phyloP scores from a whole-genome alignment of 192 early-diverging fungal species.

The Entomortierella beljakovae region DNA sequence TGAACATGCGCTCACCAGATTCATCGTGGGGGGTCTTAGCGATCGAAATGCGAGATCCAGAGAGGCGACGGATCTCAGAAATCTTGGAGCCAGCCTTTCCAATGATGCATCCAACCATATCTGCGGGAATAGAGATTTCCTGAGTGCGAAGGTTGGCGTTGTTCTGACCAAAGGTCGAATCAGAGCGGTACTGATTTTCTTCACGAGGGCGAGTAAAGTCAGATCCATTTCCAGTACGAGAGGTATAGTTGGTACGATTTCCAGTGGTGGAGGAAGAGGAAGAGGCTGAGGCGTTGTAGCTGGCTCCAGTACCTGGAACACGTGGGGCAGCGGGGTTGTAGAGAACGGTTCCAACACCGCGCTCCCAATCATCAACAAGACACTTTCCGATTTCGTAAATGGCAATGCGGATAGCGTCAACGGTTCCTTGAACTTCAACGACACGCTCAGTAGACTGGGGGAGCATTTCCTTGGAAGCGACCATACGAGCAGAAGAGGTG shows the following conservation, averaged over 20 bases:
- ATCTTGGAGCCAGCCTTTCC: constrained; percentile 91
- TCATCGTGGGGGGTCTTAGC: constrained; percentile 85
- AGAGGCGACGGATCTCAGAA: constrained; percentile 85
- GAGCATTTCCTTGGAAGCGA: constrained; percentile 91
- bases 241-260: constrained; percentile 51
- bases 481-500: constrained; percentile 84
- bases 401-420: constrained; percentile 88
- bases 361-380: constrained; percentile 87
- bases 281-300: constrained; percentile 22
- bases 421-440: constrained; percentile 87
- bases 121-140: constrained; percentile 92
- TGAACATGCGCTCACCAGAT: constrained; percentile 89
- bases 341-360: constrained; percentile 84
- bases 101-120: constrained; percentile 98
- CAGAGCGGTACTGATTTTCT: constrained; percentile 43
- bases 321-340: constrained; percentile 79
- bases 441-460: constrained; percentile 95
- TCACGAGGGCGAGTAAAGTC: constrained; percentile 63
- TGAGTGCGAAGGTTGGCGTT: constrained; percentile 77
- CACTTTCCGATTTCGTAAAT: constrained; percentile 87
- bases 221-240: constrained; percentile 70
- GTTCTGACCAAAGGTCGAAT: constrained; percentile 48
- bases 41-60: constrained; percentile 91
- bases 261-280: constrained; percentile 27
- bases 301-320: constrained; percentile 49